Base-by-base conservation (phyloP, 2,329 filamentous ascomycete species). In the Xylariaceae sp. region DNA sequence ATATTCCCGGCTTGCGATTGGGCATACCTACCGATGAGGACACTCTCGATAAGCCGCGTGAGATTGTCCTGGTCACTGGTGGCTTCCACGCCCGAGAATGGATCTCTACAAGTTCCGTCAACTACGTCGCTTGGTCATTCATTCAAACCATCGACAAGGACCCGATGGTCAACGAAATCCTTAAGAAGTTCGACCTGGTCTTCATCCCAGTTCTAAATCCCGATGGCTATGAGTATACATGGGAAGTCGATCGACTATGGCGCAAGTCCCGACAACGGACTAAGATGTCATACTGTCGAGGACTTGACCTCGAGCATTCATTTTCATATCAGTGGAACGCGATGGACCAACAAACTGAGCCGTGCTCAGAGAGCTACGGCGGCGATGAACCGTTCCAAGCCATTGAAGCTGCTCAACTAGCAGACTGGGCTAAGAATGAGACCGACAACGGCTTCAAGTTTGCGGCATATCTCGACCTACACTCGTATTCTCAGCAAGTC, bases 51-150 rank as follows among this genome's bases (percentile, higher is more conserved):
- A 34, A 16, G 12, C 78, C 76, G 5, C 83, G 88, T 47, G 89
- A 89, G 68, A 92, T 89, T 0, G 83, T 96, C 53, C 76, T 96
- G 47, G 76, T 99, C 18, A 85, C 85, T 3, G 94, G 90, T 50
- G 92, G 92, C 46, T 79, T 88, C n/a, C 94, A 97, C 70, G 92
- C 92, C 2, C 83, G 94, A 36, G 94, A 99, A 76, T 99, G 94
- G 94, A 95, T 99, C 61, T 89, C 90, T 44, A 91, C 87, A 0
- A 94, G 87, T 65, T 95, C 91, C 0, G 89, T 95, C 49, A 95
- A 87, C 64, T 97, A 95, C 65, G 75, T 96, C 29, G 90, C 92
- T 9, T 96, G 94, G 81, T 88, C 84, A 15, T 79, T 97, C 45
- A 88, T 96, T 64, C 92, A 88, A 0, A 82, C 84, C 4, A 95